Conservation (phyloP, 1,284 basidiomycete genomes). For the Thelephora terrestris region DNA sequence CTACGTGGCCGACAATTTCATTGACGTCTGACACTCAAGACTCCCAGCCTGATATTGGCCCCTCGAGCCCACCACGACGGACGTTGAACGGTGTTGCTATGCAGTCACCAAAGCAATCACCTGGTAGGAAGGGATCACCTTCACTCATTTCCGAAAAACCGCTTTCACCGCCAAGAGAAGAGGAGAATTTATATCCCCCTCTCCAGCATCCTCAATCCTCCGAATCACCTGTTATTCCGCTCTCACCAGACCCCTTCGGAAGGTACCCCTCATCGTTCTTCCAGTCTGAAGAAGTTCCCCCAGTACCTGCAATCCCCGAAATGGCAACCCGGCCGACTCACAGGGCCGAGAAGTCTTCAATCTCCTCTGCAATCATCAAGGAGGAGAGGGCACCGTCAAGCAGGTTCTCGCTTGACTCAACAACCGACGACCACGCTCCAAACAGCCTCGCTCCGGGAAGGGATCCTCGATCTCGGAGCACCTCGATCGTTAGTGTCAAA, state of each 20-base stretch:
- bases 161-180: conserved; percentile 39
- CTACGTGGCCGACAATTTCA: conserved; percentile 29
- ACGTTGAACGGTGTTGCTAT: conserved; percentile 61
- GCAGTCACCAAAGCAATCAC: conserved; percentile 38
- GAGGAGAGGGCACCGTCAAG: conserved; percentile 31
- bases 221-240: conserved; percentile 48
- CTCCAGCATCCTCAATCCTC: conserved; percentile 20
- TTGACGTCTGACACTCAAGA: conserved; percentile 11
- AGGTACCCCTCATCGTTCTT: conserved; percentile 40
- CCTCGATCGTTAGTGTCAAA: conserved; percentile 54
- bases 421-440: conserved; percentile 24
- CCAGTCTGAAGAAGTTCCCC: background rate
- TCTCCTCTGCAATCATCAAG: background rate
- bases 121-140: conserved; percentile 19
- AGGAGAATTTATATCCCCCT: conserved; percentile 37
- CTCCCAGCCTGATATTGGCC: conserved; percentile 7
- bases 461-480: conserved; percentile 8
- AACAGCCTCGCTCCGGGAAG: conserved; percentile 19
- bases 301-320: background rate
- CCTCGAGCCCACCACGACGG: conserved; percentile 43
- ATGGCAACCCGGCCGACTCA: no score
- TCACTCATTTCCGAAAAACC: conserved; percentile 33
- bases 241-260: conserved; percentile 72
- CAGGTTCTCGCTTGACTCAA: conserved; percentile 66
- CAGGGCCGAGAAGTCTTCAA: conserved; percentile 5